Percentiles rank a stretch among this genome's conserved stretches.
Evolutionary conservation across 345 rosid genomes (phyloP).

Genomic region (Eutrema yunnanense): DNA sequence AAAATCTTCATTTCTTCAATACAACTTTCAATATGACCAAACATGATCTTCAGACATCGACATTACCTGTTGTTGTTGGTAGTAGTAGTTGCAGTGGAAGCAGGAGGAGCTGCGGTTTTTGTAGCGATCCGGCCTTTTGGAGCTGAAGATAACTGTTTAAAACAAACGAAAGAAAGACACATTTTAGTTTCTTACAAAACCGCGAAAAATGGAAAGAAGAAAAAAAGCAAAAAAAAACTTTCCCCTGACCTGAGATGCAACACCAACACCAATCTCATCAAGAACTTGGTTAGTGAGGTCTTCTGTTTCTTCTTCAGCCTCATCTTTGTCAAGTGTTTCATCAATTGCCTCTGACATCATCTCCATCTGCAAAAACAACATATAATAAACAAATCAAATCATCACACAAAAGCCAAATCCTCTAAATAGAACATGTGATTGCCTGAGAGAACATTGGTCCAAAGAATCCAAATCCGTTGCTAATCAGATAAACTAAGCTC

Average conservation of each 20-base stretch:
- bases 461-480: background rate
- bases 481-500: background rate
- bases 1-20: background rate
- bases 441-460: background rate
- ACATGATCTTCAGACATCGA: background rate
- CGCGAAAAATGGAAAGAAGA: background rate
- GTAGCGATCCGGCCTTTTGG: constrained; percentile 77
- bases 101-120: constrained; percentile 17
- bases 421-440: background rate
- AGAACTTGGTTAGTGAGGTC: constrained; percentile 99
- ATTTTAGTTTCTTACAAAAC: background rate
- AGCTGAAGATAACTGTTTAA: constrained; percentile 80
- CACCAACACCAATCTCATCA: constrained; percentile 96
- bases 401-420: background rate
- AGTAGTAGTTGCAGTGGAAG: constrained; percentile 9
- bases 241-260: constrained; percentile 83
- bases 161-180: background rate
- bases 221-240: background rate
- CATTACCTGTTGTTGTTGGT: constrained; percentile 2
- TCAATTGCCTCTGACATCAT: constrained; percentile 99
- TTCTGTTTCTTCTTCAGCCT: constrained; percentile 98
- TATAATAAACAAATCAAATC: background rate
- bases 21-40: background rate
- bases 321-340: constrained; percentile 96
- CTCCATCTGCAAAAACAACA: constrained; percentile 59